Conservation (phyloP, 768 basidiomycete genomes). For the Hygrocybe coccinea region DNA sequence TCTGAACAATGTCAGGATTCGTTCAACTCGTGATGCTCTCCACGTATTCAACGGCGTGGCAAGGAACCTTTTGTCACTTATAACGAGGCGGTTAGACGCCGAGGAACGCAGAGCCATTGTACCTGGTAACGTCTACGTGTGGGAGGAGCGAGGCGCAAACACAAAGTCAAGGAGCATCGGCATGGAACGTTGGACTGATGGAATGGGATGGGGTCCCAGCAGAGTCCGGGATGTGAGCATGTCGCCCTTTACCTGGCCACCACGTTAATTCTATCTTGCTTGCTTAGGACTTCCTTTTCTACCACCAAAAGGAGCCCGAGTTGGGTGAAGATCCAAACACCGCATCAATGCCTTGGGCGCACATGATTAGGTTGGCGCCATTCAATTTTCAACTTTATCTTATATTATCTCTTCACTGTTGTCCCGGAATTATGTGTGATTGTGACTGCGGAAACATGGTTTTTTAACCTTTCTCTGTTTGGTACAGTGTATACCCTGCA, state of each 20-base stretch:
- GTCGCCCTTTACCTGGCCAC: conserved; percentile 18
- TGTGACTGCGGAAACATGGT: too few species aligned
- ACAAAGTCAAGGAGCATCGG: conserved; percentile 74
- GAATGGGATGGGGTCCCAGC: conserved; percentile 83
- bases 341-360: conserved; percentile 69
- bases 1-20: conserved; percentile 68
- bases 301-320: conserved; percentile 73
- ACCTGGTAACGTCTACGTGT: conserved; percentile 79
- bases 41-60: conserved; percentile 79
- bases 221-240: conserved; percentile 47
- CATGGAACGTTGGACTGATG: conserved; percentile 76
- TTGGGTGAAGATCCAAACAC: conserved; percentile 48
- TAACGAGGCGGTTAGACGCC: conserved; percentile 76
- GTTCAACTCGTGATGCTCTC: conserved; percentile 71
- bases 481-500: too few species aligned
- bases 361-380: conserved; percentile 55
- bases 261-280: conserved; percentile 11
- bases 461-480: too few species aligned
- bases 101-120: conserved; percentile 71
- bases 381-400: not conserved
- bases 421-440: conserved; percentile 19
- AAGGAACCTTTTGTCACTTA: conserved; percentile 60
- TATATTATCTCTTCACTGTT: not conserved
- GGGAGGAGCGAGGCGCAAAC: conserved; percentile 83
- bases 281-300: conserved; percentile 72